phyloP scores from a whole-genome alignment of 176 grass and related monocot species.

The Oryza glumipatula region DNA sequence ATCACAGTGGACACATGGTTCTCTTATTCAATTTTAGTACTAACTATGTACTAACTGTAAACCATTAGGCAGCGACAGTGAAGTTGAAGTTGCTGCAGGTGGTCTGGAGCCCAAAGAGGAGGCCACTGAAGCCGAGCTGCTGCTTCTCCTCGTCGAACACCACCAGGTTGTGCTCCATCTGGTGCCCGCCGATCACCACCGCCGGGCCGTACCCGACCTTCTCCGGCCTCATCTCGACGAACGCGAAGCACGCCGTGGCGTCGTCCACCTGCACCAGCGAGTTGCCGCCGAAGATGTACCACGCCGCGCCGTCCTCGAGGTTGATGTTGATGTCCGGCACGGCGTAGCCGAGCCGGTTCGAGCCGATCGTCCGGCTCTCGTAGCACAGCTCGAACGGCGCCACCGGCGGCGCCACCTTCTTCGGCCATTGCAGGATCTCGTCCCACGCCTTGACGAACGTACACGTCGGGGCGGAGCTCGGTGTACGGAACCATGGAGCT shows the following conservation, averaged over 20 bases:
- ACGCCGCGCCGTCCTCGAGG: constrained; percentile 45
- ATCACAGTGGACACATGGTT: no score
- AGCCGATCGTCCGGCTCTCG: constrained; percentile 17
- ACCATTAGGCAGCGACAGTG: background rate
- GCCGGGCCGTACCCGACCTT: constrained; percentile 10
- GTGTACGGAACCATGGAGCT: constrained; percentile 45
- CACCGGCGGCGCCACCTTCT: background rate
- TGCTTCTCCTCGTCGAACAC: constrained; percentile 54
- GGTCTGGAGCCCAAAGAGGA: constrained; percentile 30
- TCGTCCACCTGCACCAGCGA: constrained; percentile 46
- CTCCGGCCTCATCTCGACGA: constrained; percentile 37
- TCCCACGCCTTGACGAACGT: constrained; percentile 30
- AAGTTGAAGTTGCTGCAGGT: constrained; percentile 63
- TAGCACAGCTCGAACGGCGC: constrained; percentile 61
- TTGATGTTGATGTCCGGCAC: constrained; percentile 47
- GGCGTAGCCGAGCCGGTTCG: constrained; percentile 48
- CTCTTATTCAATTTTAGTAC: no score
- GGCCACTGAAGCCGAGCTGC: constrained; percentile 40
- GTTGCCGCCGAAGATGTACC: constrained; percentile 55
- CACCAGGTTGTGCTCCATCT: constrained; percentile 72
- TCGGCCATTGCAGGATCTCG: no score
- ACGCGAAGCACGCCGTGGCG: constrained; percentile 51
- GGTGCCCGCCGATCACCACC: constrained; percentile 58
- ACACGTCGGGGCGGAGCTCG: constrained; percentile 46
- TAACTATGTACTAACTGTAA: no score